phyloP scores from a whole-genome alignment of 257 asterid genomes.

The Solanum virginianum region DNA sequence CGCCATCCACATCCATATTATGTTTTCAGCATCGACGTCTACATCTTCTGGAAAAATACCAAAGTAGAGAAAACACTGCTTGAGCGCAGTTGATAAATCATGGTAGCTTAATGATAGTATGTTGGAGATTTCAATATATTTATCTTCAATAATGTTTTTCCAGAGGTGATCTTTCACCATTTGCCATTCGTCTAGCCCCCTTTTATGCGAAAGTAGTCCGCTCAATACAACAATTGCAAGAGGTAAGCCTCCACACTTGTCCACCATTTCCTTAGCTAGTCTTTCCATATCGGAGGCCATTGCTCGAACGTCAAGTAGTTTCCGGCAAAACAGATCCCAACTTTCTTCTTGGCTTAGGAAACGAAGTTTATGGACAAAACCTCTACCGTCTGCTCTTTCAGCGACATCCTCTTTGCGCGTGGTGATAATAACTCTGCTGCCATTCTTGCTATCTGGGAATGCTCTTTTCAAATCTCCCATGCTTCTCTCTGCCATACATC shows the following conservation, averaged over 20 bases:
- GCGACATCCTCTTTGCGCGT: not conserved
- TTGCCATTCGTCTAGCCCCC: too few relatives aligned
- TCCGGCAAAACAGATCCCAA: not conserved
- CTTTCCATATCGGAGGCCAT: not conserved
- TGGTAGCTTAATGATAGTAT: not conserved
- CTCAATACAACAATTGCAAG: not conserved
- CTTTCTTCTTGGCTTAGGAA: not conserved
- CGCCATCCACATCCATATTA: not conserved
- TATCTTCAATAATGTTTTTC: not conserved
- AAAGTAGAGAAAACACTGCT: not conserved
- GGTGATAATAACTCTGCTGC: not conserved
- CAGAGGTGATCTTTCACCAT: too few relatives aligned
- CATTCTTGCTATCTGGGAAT: not conserved
- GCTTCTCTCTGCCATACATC: not conserved
- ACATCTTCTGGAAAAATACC: not conserved
- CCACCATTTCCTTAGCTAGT: not conserved
- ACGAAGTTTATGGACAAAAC: not conserved
- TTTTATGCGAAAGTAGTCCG: too few relatives aligned
- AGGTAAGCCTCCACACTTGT: not conserved
- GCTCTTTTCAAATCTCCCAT: not conserved
- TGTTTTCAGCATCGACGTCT: accelerated
- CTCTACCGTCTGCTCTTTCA: not conserved
- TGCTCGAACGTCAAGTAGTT: not conserved
- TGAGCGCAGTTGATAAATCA: not conserved
- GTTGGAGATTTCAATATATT: not conserved